Evolutionary conservation across 1,284 basidiomycete genomes (phyloP), one percentile per base, ranked within the genome.

Genomic region (Volvariella surrecta): DNA sequence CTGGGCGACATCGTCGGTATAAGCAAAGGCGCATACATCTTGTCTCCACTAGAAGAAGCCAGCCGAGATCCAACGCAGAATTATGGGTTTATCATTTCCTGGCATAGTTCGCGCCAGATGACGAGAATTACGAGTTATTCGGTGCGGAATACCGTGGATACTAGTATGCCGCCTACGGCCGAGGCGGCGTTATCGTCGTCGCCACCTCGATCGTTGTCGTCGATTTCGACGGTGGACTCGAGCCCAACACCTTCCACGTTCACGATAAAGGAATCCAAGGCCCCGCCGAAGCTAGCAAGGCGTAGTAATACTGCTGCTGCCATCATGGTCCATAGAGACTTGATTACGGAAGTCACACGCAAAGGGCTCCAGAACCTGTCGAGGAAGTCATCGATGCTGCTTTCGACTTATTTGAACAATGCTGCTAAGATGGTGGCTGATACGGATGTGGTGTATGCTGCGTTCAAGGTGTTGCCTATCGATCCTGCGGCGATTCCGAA

Each of bases 21-120:
- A 16, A 78, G 78, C 43, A 88, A 89, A 76, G 90, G 90, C 22
- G 79, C 87, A 41, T 97, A 96, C 57, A 94, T 96, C 45, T 65
- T 95, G 24, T 94, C 90, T 1, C 82, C 91, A 1, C 67, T 96
- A 3, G 89, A 95, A 61, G 90, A 94, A 60, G 81, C 88, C 0
- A 90, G 88, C 51, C 79, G 89, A 19, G 89, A 95, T 59, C 78
- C 84, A 0, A 56, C 70, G 8, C 89, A 95, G 62, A 97, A 96
- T 54, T 82, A 82, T 32, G 93, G 93, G 0, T 90, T 96, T 57
- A 60, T 80, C 3, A 61, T 96, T 42, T 73, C 72, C 16, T 97
- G 89, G 79, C 70, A 75, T 30, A 78, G 76, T 38, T 67, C 71
- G 0, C 68, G 74, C 42, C 78, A 87, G 58, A 69, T 78, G 45